Conservation (phyloP, 768 basidiomycete genomes). For the Macrolepiota dolichaula region DNA sequence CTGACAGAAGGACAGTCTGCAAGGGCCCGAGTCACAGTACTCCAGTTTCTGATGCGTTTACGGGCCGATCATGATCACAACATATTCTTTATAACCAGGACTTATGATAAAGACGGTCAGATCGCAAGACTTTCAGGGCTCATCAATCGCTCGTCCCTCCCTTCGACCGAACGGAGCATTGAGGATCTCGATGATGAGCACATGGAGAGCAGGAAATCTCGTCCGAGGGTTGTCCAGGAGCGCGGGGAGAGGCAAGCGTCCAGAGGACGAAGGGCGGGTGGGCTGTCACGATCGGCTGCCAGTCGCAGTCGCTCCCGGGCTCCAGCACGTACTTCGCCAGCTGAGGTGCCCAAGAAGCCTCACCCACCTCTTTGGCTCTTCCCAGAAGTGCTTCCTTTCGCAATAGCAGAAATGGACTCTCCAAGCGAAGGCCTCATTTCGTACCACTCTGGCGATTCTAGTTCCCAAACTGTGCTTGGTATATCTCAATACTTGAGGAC, state of each 20-base stretch:
- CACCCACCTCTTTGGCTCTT: constrained; percentile 60
- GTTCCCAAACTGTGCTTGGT: constrained; percentile 51
- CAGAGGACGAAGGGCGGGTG: constrained; percentile 45
- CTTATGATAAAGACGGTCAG: constrained; percentile 56
- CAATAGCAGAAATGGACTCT: constrained; percentile 48
- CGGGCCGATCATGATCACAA: constrained; percentile 89
- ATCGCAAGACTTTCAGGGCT: constrained; percentile 57
- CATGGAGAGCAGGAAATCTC: constrained; percentile 37
- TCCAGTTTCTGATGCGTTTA: constrained; percentile 87
- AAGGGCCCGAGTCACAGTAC: constrained; percentile 61
- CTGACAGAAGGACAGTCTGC: constrained; percentile 44
- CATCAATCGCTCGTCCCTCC: constrained; percentile 47
- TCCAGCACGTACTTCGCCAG: constrained; percentile 22
- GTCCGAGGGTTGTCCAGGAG: constrained; percentile 48
- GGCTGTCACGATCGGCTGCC: constrained; percentile 39
- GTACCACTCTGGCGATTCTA: constrained; percentile 51
- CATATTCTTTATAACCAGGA: constrained; percentile 60
- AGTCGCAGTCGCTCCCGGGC: constrained; percentile 67
- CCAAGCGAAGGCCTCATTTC: constrained; percentile 68
- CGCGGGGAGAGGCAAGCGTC: constrained; percentile 48
- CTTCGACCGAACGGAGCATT: constrained; percentile 14
- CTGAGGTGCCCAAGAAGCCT: constrained; percentile 30
- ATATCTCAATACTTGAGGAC: constrained; percentile 70
- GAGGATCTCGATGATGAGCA: constrained; percentile 18
- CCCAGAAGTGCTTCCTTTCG: constrained; percentile 64